These are phyloP conservation scores for Westerdykella ornata DNA, from an alignment of 2,329 filamentous ascomycete species.

Conservation along the genomic window DNA sequence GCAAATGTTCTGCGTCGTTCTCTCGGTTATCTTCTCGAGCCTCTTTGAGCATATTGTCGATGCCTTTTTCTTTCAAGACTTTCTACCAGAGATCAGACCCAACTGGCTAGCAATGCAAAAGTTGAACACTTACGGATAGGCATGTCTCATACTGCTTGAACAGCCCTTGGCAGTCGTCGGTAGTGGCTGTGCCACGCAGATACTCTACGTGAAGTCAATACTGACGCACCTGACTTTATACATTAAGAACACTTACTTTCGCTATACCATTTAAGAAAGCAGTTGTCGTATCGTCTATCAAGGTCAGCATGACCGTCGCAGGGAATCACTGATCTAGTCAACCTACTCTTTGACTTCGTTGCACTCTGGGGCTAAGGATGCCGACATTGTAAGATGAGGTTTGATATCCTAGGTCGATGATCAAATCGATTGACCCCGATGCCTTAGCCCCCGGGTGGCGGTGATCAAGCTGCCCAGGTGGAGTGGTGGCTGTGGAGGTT, in stretches of 20 bases:
- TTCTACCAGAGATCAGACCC: slow-evolving; percentile 47
- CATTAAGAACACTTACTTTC: slow-evolving; percentile 62
- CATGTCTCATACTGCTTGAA: slow-evolving; percentile 89
- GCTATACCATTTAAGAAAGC: slow-evolving; percentile 98
- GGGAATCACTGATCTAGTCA: background rate
- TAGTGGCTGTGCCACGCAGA: slow-evolving; percentile 72
- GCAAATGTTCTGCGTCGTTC: slow-evolving; percentile 66
- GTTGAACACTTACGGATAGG: slow-evolving; percentile 56
- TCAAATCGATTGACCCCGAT: background rate
- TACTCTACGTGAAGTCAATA: slow-evolving; percentile 54
- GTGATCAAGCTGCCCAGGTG: background rate
- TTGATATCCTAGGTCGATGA: background rate
- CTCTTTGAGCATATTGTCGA: slow-evolving; percentile 88
- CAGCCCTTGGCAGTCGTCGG: slow-evolving; percentile 76
- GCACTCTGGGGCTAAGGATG: slow-evolving; percentile 88
- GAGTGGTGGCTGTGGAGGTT: background rate
- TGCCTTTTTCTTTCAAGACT: slow-evolving; percentile 79
- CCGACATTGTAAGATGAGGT: slow-evolving; percentile 60
- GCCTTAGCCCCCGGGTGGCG: background rate
- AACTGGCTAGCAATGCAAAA: background rate
- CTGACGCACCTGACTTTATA: slow-evolving; percentile 1
- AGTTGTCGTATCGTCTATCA: slow-evolving; percentile 82
- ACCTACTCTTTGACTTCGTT: slow-evolving; percentile 91
- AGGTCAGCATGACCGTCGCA: background rate
- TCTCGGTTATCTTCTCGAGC: slow-evolving; percentile 84